phyloP scores from a whole-genome alignment of 306 rosid species.

The Prosopis cineraria region DNA sequence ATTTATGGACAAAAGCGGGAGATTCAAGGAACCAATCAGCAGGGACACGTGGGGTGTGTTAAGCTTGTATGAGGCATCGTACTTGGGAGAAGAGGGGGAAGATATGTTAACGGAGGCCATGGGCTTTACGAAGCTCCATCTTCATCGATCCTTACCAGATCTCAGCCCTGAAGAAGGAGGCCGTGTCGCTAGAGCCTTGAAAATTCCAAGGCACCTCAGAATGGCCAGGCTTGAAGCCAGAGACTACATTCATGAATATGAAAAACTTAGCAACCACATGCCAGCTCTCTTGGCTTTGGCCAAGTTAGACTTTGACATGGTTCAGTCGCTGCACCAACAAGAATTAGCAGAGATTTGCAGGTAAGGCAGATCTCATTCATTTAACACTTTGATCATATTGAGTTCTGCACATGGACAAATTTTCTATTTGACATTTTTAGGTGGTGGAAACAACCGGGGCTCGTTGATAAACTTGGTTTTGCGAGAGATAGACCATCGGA shows the following conservation, averaged over 20 bases:
- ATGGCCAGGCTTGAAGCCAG: conserved; percentile 46
- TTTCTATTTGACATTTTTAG: conserved; percentile 30
- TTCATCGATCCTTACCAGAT: conserved; percentile 25
- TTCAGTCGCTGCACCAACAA: conserved; percentile 42
- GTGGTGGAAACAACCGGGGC: conserved; percentile 53
- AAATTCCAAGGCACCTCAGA: conserved; percentile 47
- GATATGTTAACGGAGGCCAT: conserved; percentile 32
- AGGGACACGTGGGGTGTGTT: conserved; percentile 43
- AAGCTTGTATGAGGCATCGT: conserved; percentile 47
- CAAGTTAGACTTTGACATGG: conserved; percentile 35
- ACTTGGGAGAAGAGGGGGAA: conserved; percentile 40
- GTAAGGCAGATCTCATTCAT: conserved; percentile 16
- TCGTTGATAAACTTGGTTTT: conserved; percentile 46
- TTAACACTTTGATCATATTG: neutral
- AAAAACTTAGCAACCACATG: neutral
- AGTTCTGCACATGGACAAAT: neutral
- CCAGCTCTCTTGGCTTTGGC: conserved; percentile 38
- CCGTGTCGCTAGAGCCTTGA: conserved; percentile 27
- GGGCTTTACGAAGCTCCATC: conserved; percentile 39
- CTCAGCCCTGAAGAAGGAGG: conserved; percentile 17
- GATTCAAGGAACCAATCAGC: conserved; percentile 39
- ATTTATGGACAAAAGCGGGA: conserved; percentile 36
- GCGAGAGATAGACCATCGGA: conserved; percentile 54
- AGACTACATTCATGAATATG: conserved; percentile 41
- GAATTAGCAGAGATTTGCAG: conserved; percentile 48